Conservation (phyloP, 129 eudicot genomes). For the Flaveria robusta region DNA sequence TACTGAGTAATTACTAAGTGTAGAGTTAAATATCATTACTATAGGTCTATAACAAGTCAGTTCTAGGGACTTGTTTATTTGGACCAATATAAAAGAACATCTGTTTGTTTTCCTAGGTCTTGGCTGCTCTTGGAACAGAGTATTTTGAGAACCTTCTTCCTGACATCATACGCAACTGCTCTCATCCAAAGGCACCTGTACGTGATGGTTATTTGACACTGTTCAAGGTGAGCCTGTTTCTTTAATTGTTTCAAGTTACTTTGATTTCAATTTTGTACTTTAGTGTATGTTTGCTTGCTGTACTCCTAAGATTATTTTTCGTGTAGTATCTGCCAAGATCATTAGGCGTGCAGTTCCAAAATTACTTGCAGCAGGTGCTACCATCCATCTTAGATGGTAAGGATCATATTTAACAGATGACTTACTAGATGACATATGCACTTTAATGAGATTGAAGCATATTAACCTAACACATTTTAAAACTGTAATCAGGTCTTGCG, state of each 20-base stretch:
- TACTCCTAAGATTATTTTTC: constrained; percentile 10
- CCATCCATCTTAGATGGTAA: constrained; percentile 96
- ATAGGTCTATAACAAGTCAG: not conserved
- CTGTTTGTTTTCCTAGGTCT: constrained; percentile 51
- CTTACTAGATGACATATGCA: not conserved
- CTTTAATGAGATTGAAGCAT: constrained; percentile 4
- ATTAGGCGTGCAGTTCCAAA: constrained; percentile 92
- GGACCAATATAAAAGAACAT: not conserved
- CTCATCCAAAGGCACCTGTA: constrained; percentile 91
- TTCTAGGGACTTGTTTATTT: not conserved
- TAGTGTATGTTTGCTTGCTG: constrained; percentile 5
- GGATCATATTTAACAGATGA: not conserved
- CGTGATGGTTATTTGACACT: constrained; percentile 95
- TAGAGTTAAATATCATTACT: constrained; percentile 5
- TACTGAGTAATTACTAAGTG: not conserved
- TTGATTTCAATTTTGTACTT: not conserved
- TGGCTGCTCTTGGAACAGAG: constrained; percentile 91
- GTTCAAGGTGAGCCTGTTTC: constrained; percentile 60
- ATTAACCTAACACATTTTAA: not conserved
- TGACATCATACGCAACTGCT: constrained; percentile 85
- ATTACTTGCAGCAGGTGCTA: constrained; percentile 86
- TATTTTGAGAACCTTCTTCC: constrained; percentile 90
- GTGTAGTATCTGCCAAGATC: constrained; percentile 90
- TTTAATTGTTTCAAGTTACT: not conserved
- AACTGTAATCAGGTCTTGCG: constrained; percentile 71